Evolutionary conservation across 768 basidiomycete species (phyloP), one percentile per base, ranked within the genome.

Genomic region (Psilocybe cyanescens): DNA sequence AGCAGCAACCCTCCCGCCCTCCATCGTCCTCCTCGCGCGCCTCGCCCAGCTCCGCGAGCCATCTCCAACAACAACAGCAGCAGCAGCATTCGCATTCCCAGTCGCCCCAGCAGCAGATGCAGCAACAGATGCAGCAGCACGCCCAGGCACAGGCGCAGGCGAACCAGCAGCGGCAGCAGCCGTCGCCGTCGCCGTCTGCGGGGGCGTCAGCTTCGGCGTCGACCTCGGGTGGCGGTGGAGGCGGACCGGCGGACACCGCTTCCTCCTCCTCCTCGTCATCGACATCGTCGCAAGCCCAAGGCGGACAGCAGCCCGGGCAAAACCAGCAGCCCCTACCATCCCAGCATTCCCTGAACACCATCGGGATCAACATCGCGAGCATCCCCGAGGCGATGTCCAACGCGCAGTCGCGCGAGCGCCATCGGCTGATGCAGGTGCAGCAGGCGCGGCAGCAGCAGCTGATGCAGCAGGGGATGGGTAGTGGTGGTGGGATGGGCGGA

Each of bases 371-470:
- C 55, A 53, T 61, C 29, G 24, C 24, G 24, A 24, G 24, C 24
- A 24, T 24, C 24, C 51, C 55, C 4, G 79, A 81, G 58, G 73
- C 77, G 0, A 76, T 77, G 65, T 59, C 74, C 9, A 76, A 76
- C 1, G 77, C 78, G 1, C 61, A 69, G 12, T 14, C 11, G 65
- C 60, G 24, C 70, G 78, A 28, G 76, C 41, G 41, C n/a, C 41
- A 78, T 31, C 71, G 78, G 9, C 65, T 65, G 28, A 67, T 78
- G 50, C 77, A 77, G 65, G 67, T 71, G 11, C 78, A 78, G 63
- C 76, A 79, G 50, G 74, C 75, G 11, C 65, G 68, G 28, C 74
- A 73, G 28, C 74, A 76, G 37, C 75, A 75, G 58, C 72, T 74
- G 51, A 24, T 24, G 24, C 73, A 72, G 56, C 71, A 70, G 56